A percentile compares a stretch with the other conserved stretches of the same genome.
These are phyloP conservation scores for Pythium rhizo-oryzae DNA, from an alignment of 352 stramenopile genomes.

Conservation along the genomic window DNA sequence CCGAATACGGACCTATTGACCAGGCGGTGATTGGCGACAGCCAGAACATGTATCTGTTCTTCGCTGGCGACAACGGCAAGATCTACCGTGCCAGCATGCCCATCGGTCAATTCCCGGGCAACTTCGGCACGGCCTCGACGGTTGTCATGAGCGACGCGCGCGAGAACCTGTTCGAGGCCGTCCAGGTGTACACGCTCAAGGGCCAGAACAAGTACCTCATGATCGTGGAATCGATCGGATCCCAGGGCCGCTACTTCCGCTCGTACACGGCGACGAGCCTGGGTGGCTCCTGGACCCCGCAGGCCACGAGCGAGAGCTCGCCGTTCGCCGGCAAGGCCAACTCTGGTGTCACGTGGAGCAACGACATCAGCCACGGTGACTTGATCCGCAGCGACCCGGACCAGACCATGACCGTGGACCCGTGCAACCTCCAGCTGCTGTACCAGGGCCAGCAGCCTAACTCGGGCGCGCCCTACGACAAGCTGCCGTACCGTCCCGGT, in stretches of 20 bases:
- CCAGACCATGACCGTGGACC: too few species aligned
- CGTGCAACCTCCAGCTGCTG: too few species aligned
- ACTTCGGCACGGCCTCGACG: neutral
- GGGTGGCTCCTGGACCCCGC: neutral
- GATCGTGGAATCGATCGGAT: neutral
- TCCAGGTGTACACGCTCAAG: too few species aligned
- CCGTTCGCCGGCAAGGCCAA: conserved; percentile 6
- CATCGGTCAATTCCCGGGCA: conserved; percentile 3
- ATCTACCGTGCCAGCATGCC: too few species aligned
- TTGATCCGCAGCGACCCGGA: too few species aligned
- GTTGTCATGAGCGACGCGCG: neutral
- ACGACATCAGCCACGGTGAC: conserved; percentile 9
- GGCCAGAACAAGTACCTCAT: too few species aligned
- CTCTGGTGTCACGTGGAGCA: neutral
- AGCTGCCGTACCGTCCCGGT: too few species aligned
- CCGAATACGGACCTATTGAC: too few species aligned
- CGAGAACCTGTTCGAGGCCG: neutral
- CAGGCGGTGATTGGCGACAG: neutral
- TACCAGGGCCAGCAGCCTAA: too few species aligned
- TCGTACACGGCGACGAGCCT: neutral
- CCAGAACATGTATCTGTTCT: too few species aligned
- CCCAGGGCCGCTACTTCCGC: neutral
- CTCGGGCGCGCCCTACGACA: neutral
- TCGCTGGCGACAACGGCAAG: too few species aligned
- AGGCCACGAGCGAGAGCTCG: too few species aligned